phyloP scores from a whole-genome alignment of 1,284 basidiomycete species.

The Ganoderma lingzhi region DNA sequence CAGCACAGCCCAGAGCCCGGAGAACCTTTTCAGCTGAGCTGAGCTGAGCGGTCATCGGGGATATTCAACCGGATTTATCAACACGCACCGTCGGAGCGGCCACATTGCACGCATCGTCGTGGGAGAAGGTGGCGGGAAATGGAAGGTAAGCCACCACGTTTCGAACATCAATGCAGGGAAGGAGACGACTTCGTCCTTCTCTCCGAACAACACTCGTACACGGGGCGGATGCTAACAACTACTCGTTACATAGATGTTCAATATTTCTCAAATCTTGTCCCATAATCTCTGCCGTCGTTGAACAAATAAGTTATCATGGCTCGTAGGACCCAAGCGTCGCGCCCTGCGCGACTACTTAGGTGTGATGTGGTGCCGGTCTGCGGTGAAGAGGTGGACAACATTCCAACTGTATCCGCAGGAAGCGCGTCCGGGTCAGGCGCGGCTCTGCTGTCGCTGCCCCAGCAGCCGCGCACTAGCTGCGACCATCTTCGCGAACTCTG shows the following conservation, averaged over 20 bases:
- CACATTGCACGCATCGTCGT: conserved; percentile 9
- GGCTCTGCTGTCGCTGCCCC: conserved; percentile 23
- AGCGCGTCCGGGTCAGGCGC: neutral
- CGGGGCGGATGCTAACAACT: neutral
- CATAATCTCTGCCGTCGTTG: too few species aligned
- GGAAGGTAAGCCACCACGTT: neutral
- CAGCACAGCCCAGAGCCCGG: neutral
- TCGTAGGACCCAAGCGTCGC: neutral
- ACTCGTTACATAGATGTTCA: neutral
- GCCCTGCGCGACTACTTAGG: conserved; percentile 9
- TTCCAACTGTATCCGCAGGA: neutral
- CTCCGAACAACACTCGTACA: neutral
- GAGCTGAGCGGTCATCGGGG: neutral
- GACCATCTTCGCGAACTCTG: conserved; percentile 35
- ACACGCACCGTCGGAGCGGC: neutral
- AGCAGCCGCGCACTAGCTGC: conserved; percentile 24
- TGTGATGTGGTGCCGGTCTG: neutral
- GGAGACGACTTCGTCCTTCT: neutral
- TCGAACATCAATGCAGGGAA: neutral
- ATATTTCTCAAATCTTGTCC: neutral
- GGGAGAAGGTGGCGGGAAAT: neutral
- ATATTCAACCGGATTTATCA: neutral
- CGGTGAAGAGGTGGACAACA: conserved; percentile 2
- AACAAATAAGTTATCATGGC: conserved; percentile 1
- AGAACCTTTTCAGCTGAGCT: neutral